Evolutionary conservation across 1,139 yeast genomes (phyloP), one percentile per base, ranked within the genome.

Genomic region (Nadsonia commutata): DNA sequence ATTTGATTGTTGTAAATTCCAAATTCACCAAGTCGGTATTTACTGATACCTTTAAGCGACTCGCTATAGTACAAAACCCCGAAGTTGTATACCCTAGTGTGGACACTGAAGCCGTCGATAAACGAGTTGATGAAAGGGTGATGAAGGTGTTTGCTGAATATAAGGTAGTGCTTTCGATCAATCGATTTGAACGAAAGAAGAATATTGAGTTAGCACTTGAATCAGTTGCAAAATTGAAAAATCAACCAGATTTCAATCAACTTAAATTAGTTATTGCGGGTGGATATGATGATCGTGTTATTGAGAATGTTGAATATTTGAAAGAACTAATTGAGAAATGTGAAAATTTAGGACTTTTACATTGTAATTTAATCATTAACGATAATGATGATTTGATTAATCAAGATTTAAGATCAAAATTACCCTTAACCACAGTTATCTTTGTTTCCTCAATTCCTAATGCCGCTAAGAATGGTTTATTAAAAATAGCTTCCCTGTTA

Each of bases 21-120:
- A 67, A 74, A 18, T 90, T 88, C 62, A 90, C 99, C 1, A 76
- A 73, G 51, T 58, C 73, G 0, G 72, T 85, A 2, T 90, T 83
- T 53, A 65, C 71, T 46, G 62, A 70, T 22, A 80, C 94, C 0
- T 88, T 90, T 56, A 52, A 56, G 17, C 44, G 57, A 11, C 54
- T 63, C 7, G 3, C 16, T 13, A 9, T 16, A 8, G 13, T 27
- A 9, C 33, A 27, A 13, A 64, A 68, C 13, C 90, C 95, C 0
- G 73, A 72, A 13, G 90, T 90, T 3, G 71, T 88, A 2, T 88
- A 93, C 53, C 98, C 99, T 0, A 88, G 97, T 60, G 95, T 90
- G 2, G 78, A 80, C 44, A 22, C 39, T n/a, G 2, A 37, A 22
- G 23, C 38, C 4, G 31, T 42, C 37, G 41, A 36, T 2, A 33